phyloP scores from a whole-genome alignment of 164 flowering plant genomes.

The Pachysandra terminalis region DNA sequence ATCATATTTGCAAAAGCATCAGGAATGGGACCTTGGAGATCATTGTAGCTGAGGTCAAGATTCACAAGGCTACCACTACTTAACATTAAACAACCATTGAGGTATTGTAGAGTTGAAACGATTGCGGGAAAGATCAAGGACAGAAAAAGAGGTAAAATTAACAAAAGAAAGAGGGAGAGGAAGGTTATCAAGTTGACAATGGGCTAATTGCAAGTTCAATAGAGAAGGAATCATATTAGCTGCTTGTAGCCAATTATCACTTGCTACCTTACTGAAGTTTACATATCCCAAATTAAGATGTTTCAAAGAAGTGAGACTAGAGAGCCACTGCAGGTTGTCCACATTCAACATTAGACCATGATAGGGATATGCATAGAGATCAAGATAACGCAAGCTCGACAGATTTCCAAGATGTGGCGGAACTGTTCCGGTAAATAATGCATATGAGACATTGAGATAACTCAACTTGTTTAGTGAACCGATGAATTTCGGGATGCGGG shows the following conservation, averaged over 20 bases:
- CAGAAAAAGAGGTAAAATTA: constrained; percentile 11
- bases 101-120: constrained; percentile 11
- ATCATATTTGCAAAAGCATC: constrained; percentile 6
- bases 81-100: constrained; percentile 14
- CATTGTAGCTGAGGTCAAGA: constrained; percentile 8
- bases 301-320: background rate
- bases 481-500: background rate
- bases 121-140: constrained; percentile 11
- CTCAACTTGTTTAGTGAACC: background rate
- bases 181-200: background rate
- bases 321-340: background rate
- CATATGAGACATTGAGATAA: background rate
- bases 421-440: background rate
- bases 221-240: background rate
- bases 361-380: background rate
- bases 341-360: background rate
- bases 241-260: background rate
- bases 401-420: constrained; percentile 3
- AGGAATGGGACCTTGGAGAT: constrained; percentile 10
- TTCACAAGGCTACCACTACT: background rate
- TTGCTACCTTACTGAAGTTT: background rate
- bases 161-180: constrained; percentile 5
- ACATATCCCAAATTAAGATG: background rate
- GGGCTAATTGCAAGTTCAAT: background rate
- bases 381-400: background rate